phyloP scores from a whole-genome alignment of 2,329 filamentous ascomycete genomes.

The Chalara sp. region DNA sequence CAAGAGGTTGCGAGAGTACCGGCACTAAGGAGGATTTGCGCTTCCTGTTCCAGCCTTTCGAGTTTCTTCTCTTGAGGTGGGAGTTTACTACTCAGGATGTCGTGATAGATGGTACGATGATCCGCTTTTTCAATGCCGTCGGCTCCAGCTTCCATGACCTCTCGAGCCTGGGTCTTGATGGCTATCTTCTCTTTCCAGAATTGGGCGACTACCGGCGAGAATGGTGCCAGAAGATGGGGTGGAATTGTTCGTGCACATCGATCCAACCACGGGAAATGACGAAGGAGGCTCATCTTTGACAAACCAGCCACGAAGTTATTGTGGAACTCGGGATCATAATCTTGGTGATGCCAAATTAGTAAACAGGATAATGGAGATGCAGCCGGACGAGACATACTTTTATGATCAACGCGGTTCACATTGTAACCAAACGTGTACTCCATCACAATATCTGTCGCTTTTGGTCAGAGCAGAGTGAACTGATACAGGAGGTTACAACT shows the following conservation, averaged over 20 bases:
- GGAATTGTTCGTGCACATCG: neutral
- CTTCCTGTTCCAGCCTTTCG: slow-evolving; percentile 27
- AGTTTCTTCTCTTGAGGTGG: slow-evolving; percentile 27
- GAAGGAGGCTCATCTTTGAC: neutral
- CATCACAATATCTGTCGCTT: slow-evolving; percentile 18
- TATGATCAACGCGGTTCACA: neutral
- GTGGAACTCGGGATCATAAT: neutral
- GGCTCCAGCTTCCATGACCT: neutral
- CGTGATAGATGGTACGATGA: slow-evolving; percentile 16
- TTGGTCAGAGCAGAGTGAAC: neutral
- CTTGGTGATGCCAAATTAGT: neutral
- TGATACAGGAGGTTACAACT: neutral
- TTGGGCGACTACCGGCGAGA: neutral
- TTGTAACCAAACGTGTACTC: slow-evolving; percentile 18
- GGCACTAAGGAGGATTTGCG: slow-evolving; percentile 25
- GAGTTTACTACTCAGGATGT: slow-evolving; percentile 19
- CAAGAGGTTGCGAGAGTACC: slow-evolving; percentile 31
- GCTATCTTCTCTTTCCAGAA: neutral
- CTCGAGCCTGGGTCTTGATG: neutral
- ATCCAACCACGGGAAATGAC: neutral
- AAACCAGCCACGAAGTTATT: neutral
- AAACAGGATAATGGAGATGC: neutral
- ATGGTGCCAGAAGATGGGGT: neutral
- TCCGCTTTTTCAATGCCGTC: slow-evolving; percentile 12
- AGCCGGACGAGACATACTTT: neutral